Percentiles rank a stretch among this genome's conserved stretches.
These are phyloP conservation scores for Dujonia santamariae DNA, from an alignment of 1,139 yeast species.

Conservation along the genomic window DNA sequence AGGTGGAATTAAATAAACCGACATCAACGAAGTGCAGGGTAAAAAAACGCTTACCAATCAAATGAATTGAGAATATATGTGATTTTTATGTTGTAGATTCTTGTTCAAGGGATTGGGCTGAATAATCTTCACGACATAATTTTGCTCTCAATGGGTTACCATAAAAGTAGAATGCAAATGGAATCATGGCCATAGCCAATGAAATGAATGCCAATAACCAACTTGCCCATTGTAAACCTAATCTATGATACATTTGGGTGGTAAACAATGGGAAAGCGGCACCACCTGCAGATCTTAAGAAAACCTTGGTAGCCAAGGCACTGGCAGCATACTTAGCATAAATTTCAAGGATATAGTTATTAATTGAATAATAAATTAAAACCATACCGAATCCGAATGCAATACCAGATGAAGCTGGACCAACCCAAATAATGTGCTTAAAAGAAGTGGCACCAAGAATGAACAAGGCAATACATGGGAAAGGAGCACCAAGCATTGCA, in stretches of 20 bases:
- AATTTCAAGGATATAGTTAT: slow-evolving; percentile 86
- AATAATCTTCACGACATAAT: slow-evolving; percentile 65
- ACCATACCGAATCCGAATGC: slow-evolving; percentile 95
- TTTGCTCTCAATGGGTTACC: slow-evolving; percentile 65
- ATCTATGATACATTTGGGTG: slow-evolving; percentile 72
- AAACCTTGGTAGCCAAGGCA: slow-evolving; percentile 87
- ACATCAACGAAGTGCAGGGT: no score
- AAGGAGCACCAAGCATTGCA: slow-evolving; percentile 87
- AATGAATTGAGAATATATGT: no score
- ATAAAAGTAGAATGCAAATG: slow-evolving; percentile 70
- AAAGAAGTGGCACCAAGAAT: slow-evolving; percentile 87
- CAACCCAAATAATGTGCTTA: slow-evolving; percentile 84
- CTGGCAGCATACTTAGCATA: slow-evolving; percentile 87
- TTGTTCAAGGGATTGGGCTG: slow-evolving; percentile 14
- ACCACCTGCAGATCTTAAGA: slow-evolving; percentile 83
- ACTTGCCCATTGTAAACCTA: slow-evolving; percentile 82
- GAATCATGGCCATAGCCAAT: slow-evolving; percentile 79
- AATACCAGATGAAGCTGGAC: slow-evolving; percentile 87
- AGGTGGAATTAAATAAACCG: no score
- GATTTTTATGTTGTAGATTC: neutral
- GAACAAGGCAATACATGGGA: slow-evolving; percentile 83
- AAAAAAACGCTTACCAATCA: no score
- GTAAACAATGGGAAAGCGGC: slow-evolving; percentile 89
- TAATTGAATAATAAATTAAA: slow-evolving; percentile 78
- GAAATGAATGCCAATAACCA: slow-evolving; percentile 82